phyloP scores from a whole-genome alignment of 331 rosid genomes.

The Quercus phellos region DNA sequence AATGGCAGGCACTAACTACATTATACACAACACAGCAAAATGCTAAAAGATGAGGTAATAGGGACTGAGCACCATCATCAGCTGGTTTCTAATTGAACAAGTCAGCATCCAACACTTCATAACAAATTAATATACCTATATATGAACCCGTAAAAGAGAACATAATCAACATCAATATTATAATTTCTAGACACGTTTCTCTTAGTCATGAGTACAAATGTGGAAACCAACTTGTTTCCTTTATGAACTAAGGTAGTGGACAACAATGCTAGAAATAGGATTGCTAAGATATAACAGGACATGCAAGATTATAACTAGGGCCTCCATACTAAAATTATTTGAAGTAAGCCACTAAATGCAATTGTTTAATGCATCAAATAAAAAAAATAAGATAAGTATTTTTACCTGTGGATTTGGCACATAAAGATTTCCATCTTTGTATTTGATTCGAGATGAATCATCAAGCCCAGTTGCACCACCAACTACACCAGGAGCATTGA shows the following conservation, averaged over 20 bases:
- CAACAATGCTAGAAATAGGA: not conserved
- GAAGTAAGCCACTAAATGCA: not conserved
- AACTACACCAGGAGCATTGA: conserved; percentile 74
- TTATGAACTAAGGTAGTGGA: not conserved
- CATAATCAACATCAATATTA: not conserved
- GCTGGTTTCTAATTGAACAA: not conserved
- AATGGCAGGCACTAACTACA: not conserved
- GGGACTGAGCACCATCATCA: not conserved
- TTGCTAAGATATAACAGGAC: not conserved
- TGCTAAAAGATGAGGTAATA: not conserved
- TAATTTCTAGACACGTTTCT: not conserved
- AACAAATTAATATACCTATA: not conserved
- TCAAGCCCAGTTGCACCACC: conserved; percentile 76
- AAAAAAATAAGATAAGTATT: not conserved
- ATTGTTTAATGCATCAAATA: not conserved
- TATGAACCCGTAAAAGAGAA: not conserved
- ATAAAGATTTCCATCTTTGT: conserved; percentile 79
- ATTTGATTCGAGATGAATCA: conserved; percentile 87
- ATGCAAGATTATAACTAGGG: not conserved
- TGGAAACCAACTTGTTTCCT: not conserved
- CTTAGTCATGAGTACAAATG: not conserved
- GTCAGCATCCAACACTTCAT: not conserved
- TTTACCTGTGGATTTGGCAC: conserved; percentile 93
- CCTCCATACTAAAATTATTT: not conserved
- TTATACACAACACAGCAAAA: not conserved